Base-by-base conservation (phyloP, 2,329 filamentous ascomycete species). In the Pseudocercospora fijiensis region DNA sequence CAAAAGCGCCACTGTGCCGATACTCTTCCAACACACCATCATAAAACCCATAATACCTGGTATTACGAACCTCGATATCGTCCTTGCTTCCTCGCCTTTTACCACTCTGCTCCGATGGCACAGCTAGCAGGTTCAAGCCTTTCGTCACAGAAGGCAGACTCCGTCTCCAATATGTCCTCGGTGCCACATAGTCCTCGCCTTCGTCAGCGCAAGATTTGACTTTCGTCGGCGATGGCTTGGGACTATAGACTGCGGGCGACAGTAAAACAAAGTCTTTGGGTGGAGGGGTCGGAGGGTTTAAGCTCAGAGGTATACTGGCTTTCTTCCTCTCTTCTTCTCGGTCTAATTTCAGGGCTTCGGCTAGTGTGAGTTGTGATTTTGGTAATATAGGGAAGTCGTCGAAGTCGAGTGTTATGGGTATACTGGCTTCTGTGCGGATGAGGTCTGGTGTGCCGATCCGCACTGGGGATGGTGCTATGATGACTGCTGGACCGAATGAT, bases 31-130 rank as follows among this genome's bases (percentile, higher is more conserved):
- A 47, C 0, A 72, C 51, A 11, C 60, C 66, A 57, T 71, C 68
- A 43, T 70, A 72, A 37, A 71, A 72, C 4, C 61, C 69, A 59
- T 72, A 72, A 56, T 69, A 71, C 20, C n/a, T 58, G 1, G 66
- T 71, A 41, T 69, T 59, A 28, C 70, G 51, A 8, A 37, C 59
- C 13, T 58, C 64, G 30, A 64, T 60, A 27, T 58, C 43, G 28
- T 49, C 45, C 11, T 28, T 28, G 7, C 53, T 49, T 20, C 24
- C 16, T 30, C 20, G 2, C 8, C 20, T 53, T 13, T 26, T 30
- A 4, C 16, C 7, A 2, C 7, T 7, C 11, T 53, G 22, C 26
- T 53, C 47, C 1, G 45, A 11, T n/a, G 26, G 47, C 58, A 20
- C 13, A 13, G 16, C 22, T 10, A 61, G n/a, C 22, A 60, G 45